Percentiles rank a stretch among this genome's conserved stretches.
These are phyloP conservation scores for Suillus spraguei DNA, from an alignment of 768 basidiomycete genomes.

Conservation along the genomic window DNA sequence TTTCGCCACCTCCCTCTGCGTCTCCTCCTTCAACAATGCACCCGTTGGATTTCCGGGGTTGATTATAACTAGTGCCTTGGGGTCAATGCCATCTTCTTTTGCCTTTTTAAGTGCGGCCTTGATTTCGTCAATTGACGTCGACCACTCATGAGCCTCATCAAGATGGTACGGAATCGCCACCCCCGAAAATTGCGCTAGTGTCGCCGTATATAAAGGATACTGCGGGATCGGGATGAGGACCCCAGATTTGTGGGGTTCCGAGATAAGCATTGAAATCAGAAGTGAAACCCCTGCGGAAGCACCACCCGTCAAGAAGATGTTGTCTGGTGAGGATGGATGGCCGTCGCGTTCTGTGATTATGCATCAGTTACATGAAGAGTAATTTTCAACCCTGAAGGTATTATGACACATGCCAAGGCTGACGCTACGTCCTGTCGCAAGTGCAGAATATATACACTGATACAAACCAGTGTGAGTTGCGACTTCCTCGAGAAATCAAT, in stretches of 20 bases:
- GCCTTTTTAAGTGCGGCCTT: constrained; percentile 68
- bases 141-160: constrained; percentile 81
- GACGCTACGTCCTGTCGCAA: background rate
- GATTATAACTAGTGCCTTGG: constrained; percentile 93
- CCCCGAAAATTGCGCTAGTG: constrained; percentile 86
- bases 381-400: background rate
- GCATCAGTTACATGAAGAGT: background rate
- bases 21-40: constrained; percentile 68
- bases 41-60: constrained; percentile 99
- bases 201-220: constrained; percentile 96
- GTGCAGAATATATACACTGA: background rate
- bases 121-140: constrained; percentile 72
- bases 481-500: background rate
- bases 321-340: constrained; percentile 74
- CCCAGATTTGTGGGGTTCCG: constrained; percentile 59
- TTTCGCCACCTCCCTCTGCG: constrained; percentile 75
- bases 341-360: constrained; percentile 79
- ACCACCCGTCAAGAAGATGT: constrained; percentile 94
- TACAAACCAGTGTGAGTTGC: background rate
- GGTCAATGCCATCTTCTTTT: constrained; percentile 54
- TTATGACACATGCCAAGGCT: background rate
- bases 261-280: constrained; percentile 78
- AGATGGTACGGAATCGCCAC: constrained; percentile 86
- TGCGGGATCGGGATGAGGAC: constrained; percentile 97
- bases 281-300: constrained; percentile 95